Percentiles rank a stretch among this genome's conserved stretches.
Evolutionary conservation across 768 basidiomycete genomes (phyloP).

Genomic region (Chalciporus piperatus): DNA sequence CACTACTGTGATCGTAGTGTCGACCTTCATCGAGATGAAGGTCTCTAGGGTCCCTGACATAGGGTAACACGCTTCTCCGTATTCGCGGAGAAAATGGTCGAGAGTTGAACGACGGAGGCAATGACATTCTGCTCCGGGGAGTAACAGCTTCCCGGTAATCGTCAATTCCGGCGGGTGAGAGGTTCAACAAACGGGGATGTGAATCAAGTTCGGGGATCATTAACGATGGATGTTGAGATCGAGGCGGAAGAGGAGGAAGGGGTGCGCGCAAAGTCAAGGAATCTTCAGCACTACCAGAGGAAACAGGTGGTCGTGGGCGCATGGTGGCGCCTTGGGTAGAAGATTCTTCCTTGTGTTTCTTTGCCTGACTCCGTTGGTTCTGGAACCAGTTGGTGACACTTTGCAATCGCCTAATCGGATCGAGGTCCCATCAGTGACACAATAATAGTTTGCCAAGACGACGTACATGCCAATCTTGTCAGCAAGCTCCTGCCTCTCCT

Average conservation of each 20-base stretch:
- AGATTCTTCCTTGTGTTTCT: conserved; percentile 62
- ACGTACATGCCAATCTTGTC: conserved; percentile 75
- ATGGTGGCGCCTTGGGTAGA: conserved; percentile 22
- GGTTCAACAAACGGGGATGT: conserved; percentile 11
- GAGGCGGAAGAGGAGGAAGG: conserved; percentile 22
- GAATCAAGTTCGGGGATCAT: conserved; percentile 21
- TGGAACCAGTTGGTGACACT: conserved; percentile 87
- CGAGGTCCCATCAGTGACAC: conserved; percentile 18
- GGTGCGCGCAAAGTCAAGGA: conserved; percentile 8
- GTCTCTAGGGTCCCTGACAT: conserved; percentile 26
- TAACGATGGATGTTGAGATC: conserved; percentile 32
- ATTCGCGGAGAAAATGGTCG: conserved; percentile 29
- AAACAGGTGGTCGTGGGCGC: conserved; percentile 13
- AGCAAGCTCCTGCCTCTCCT: conserved; percentile 64
- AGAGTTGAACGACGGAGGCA: conserved; percentile 28
- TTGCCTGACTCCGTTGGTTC: conserved; percentile 76
- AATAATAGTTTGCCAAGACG: conserved; percentile 12
- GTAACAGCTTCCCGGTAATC: conserved; percentile 18
- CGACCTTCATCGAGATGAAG: conserved; percentile 26
- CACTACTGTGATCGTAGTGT: conserved; percentile 21
- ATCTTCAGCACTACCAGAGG: conserved; percentile 6
- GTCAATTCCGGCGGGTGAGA: conserved; percentile 12
- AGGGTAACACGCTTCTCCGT: conserved; percentile 27
- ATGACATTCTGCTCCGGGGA: conserved; percentile 30
- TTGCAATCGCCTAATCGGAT: conserved; percentile 63